Evolutionary conservation across 768 basidiomycete genomes (phyloP), one percentile per base, ranked within the genome.

Genomic region (Suillus bovinus): DNA sequence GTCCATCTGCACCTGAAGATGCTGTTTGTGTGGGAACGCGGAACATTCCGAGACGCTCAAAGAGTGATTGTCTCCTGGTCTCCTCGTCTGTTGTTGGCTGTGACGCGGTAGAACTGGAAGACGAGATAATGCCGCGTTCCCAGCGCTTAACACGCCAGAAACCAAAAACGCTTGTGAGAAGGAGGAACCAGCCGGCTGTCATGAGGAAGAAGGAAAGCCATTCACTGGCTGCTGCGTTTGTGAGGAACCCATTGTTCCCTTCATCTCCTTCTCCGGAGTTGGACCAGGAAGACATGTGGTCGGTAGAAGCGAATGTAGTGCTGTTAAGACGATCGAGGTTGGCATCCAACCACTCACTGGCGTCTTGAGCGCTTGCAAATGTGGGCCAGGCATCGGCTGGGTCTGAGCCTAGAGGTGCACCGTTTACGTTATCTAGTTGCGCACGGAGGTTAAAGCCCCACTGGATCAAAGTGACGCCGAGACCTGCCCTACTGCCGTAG

Each of bases 161-260:
- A 29, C 91, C 88, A 46, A 96, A 89, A 10, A 96, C 69, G n/a
- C 92, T 93, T 2, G 94, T 97, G 59, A 98, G 80, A 44, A 98
- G 84, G 55, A 94, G 79, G 76, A 93, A 93, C 91, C 91, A 93
- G 2, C 89, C 93, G 54, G 94, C 78, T 39, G 90, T 93, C 93
- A 98, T 97, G 67, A 98, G 77, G 77, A 96, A 86, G 79, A 98
- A 99, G 17, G 93, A 93, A 57, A 99, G 78, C 94, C 94, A 98
- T 71, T 98, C 95, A 27, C 90, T 89, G 0, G 94, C 92, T 27
- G 87, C 82, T 73, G 90, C 84, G n/a, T 80, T 78, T 5, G 86
- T 74, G 22, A 82, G 58, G 24, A 74, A 65, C 42, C 69, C 73
- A 17, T 74, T 71, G 27, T 38, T 27, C 2, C 24, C 55, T 9